Evolutionary conservation across 1,284 basidiomycete genomes (phyloP), one percentile per base, ranked within the genome.

Genomic region (Erythrobasidium hasegawianum): DNA sequence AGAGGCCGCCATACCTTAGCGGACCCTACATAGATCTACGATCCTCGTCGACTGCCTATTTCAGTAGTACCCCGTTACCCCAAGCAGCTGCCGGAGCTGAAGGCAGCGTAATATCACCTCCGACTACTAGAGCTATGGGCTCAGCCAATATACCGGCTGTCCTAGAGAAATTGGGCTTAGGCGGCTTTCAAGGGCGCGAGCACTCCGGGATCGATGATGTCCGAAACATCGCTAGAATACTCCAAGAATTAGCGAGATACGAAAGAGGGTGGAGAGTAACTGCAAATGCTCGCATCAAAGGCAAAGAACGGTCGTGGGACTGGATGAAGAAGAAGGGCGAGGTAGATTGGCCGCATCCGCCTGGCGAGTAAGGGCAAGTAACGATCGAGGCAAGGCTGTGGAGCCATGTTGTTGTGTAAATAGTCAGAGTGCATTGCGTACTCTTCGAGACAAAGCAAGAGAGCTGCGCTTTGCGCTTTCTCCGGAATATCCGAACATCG

Each of bases 121-220:
- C 71, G 53, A 52, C 68, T 8, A 65, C 68, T 14, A 53, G 68
- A 1, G 71, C 70, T 43, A 43, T 58, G 38, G 57, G 68, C 26
- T 68, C 71, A 22, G 76, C 87, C 57, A 87, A 87, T 71, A 86
- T 81, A 27, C 68, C 73, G 0, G 77, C 75, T 1, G 77, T 79
- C 71, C 67, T 80, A 13, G 64, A 69, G n/a, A 72, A 72, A 7
- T 72, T 80, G 1, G 74, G 81, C 3, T 67, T 80, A 38, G 76
- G 77, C 0, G 71, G 72, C 1, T 96, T 96, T 74, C 79, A 86
- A 75, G 92, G 92, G 14, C 83, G 88, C 71, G 83, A 86, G 68
- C 92, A 96, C 77, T 86, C 86, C 72, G 92, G 92, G 20, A 87
- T 94, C 47, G 89, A 91, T 77, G 92, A 96, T 77, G 83, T 89